Base-by-base conservation (phyloP, 2,329 filamentous ascomycete species). In the Fusarium verticillioides region DNA sequence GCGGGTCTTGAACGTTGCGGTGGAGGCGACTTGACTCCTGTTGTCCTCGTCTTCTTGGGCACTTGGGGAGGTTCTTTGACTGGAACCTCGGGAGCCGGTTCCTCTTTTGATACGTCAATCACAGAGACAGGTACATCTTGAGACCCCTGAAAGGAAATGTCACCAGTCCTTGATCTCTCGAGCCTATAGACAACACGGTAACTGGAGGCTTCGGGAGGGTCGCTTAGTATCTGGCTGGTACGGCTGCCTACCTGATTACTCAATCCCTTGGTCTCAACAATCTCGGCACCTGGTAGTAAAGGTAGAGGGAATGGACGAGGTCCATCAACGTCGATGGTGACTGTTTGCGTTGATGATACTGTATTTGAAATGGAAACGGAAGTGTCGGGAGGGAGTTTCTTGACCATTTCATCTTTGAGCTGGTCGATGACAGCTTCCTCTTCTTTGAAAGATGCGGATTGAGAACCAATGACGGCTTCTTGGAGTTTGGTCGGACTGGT, bases 241-340 rank as follows among this genome's bases (percentile, higher is more conserved):
- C 56, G 67, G 56, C 44, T 64, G 54, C 36, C 69, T 62, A 37
- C 62, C 47, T 60, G 65, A 7, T 64, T 63, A 3, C 63, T 56
- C 34, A 70, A 50, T 5, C 87, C 77, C 80, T 81, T 84, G 66
- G 88, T 85, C 70, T 90, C 87, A 21, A 92, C 81, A 13, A 92
- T 82, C 75, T 91, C 88, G 15, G 90, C 85, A 1, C 89, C 89
- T 0, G 88, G 87, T 1, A 89, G 87, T 4, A 88, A 87, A 4
- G 86, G 82, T 4, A 92, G 80, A 3, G 86, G 83, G 6, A 87
- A 83, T 9, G 85, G 83, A 26, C 85, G 82, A 9, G 86, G 82
- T 2, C 89, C 88, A 19, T 85, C 85, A 42, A 92, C 86, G 60
- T 92, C 89, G 6, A 92, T 89, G 0, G 90, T 91, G 74, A 92